Base-by-base conservation (phyloP, 2,329 filamentous ascomycete genomes). In the Nectriaceae sp. region DNA sequence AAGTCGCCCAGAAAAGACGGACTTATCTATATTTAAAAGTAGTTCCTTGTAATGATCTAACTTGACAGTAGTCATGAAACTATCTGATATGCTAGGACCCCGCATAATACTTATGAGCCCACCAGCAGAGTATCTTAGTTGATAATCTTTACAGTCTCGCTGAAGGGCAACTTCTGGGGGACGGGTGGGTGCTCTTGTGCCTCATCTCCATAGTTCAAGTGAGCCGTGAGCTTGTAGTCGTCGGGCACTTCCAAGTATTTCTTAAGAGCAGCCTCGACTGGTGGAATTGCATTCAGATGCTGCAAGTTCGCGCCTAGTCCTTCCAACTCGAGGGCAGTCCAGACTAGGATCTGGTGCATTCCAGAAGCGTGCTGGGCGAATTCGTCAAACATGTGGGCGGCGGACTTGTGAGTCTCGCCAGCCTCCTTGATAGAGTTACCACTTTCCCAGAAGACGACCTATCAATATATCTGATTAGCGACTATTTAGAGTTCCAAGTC, bases 391-490 rank as follows among this genome's bases (percentile, higher is more conserved):
- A 55, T 51, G 21, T 57, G 54, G 1, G 53, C 54, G 26, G 26
- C 47, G 6, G 54, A 36, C 41, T 57, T 38, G 46, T 61, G 58
- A 4, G 44, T 49, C 15, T 53, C 41, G 8, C 26, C 22, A 10
- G 57, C 41, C 24, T 46, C 35, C 47, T 59, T 48, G 51, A 58
- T 55, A 39, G 51, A 21, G 11, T 54, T 43, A 5, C 29, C 47
- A n/a, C 46, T 49, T 13, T 60, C 56, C 59, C 57, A 64, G 50
- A 62, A 62, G 11, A 61, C 21, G 24, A 62, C 50, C 59, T 62
- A 18, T 31, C 4, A 21, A 2, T 20, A 10, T 13, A 31, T 43
- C n/a, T 4, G 8, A 21, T 54, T 33, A 52, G 48, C 15, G 21
- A n/a, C n/a, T n/a, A n/a, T n/a, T n/a, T n/a, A n/a, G n/a, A n/a